Conservation (phyloP, 2,329 filamentous ascomycete genomes). For the Scorias spongiosa region DNA sequence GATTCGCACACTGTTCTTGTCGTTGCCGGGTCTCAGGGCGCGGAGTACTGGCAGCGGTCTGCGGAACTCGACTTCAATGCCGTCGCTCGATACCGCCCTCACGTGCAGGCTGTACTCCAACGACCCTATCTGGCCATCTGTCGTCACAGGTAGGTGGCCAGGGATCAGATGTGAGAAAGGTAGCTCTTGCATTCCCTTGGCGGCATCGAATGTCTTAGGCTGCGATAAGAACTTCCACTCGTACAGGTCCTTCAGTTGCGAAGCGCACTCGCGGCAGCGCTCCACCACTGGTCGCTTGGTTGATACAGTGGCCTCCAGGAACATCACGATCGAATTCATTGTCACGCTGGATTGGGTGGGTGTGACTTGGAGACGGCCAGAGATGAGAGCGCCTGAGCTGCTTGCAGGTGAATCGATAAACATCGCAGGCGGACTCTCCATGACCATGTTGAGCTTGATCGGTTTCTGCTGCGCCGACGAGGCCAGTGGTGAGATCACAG, state of each 20-base stretch:
- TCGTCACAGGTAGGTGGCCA: slow-evolving; percentile 72
- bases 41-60: slow-evolving; percentile 61
- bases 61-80: slow-evolving; percentile 49
- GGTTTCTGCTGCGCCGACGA: slow-evolving; percentile 16
- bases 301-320: slow-evolving; percentile 51
- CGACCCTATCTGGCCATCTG: slow-evolving; percentile 54
- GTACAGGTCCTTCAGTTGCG: slow-evolving; percentile 57
- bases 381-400: slow-evolving; percentile 74
- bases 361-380: slow-evolving; percentile 62
- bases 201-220: slow-evolving; percentile 25
- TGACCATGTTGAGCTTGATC: slow-evolving; percentile 42
- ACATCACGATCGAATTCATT: slow-evolving; percentile 58
- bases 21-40: slow-evolving; percentile 60
- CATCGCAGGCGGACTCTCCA: slow-evolving; percentile 78
- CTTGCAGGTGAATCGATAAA: slow-evolving; percentile 61
- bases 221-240: slow-evolving; percentile 59
- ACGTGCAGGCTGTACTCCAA: slow-evolving; percentile 70
- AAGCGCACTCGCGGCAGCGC: slow-evolving; percentile 64
- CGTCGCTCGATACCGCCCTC: slow-evolving; percentile 44
- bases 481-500: slow-evolving; percentile 4
- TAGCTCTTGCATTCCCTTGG: slow-evolving; percentile 54
- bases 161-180: slow-evolving; percentile 80
- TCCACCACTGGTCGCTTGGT: slow-evolving; percentile 70
- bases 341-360: slow-evolving; percentile 50
- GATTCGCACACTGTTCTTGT: slow-evolving; percentile 81